A percentile compares a stretch with the other conserved stretches of the same genome.
Conservation (phyloP, 352 stramenopile species). For the Phytophthora parvispora region DNA sequence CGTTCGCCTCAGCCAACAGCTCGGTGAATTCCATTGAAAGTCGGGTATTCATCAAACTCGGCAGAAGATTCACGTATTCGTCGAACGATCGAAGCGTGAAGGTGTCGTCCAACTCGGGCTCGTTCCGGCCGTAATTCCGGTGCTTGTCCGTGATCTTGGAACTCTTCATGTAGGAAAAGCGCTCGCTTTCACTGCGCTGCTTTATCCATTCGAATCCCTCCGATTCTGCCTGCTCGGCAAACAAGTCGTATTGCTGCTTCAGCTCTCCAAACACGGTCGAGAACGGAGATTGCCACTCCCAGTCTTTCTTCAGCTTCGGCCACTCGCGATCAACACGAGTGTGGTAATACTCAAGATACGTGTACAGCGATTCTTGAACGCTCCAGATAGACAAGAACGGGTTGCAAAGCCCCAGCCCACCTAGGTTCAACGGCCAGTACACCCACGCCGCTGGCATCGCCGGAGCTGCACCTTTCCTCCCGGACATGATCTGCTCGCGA, state of each 20-base stretch:
- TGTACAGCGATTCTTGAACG: constrained; percentile 32
- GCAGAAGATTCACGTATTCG: constrained; percentile 35
- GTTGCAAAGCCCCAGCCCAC: constrained; percentile 54
- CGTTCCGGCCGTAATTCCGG: constrained; percentile 19
- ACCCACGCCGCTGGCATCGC: constrained; percentile 45
- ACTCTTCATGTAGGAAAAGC: constrained; percentile 41
- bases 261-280: constrained; percentile 31
- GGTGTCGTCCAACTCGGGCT: constrained; percentile 33
- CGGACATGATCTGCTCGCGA: constrained; percentile 25
- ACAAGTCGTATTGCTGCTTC: constrained; percentile 36
- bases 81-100: constrained; percentile 38
- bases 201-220: constrained; percentile 32
- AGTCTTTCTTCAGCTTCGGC: constrained; percentile 44
- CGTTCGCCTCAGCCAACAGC: constrained; percentile 23
- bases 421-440: constrained; percentile 50
- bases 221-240: constrained; percentile 31
- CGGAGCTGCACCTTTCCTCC: constrained; percentile 10
- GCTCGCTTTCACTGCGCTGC: not conserved
- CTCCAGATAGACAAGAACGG: constrained; percentile 54
- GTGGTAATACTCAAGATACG: constrained; percentile 36
- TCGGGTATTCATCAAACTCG: not conserved
- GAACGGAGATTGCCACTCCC: constrained; percentile 52
- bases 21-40: constrained; percentile 29
- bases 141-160: constrained; percentile 30
- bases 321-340: constrained; percentile 26